These are phyloP conservation scores for Barnettozyma californica DNA, from an alignment of 805 yeast genomes.

Conservation along the genomic window DNA sequence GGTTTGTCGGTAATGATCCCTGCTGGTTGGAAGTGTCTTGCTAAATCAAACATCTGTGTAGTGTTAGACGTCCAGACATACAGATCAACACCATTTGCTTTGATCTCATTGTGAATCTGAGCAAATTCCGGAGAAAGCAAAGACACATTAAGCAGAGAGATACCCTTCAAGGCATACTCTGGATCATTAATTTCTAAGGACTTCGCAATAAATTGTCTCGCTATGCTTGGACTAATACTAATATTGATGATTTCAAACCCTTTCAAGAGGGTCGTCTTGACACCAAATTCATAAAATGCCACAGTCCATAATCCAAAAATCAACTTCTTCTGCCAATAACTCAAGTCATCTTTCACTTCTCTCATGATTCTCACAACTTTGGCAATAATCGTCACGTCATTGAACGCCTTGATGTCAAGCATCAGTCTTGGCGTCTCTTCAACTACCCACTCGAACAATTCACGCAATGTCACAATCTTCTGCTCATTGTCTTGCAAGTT, in stretches of 20 bases:
- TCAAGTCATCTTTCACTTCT: constrained; percentile 32
- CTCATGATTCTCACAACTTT: constrained; percentile 34
- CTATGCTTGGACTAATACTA: constrained; percentile 29
- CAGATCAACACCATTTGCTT: constrained; percentile 30
- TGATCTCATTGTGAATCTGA: constrained; percentile 25
- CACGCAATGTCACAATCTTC: constrained; percentile 37
- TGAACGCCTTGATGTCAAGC: constrained; percentile 48
- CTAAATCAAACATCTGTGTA: constrained; percentile 31
- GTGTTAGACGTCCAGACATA: constrained; percentile 52
- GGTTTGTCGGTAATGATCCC: constrained; percentile 41
- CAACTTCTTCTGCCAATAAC: constrained; percentile 40
- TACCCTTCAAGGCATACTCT: constrained; percentile 35
- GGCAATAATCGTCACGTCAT: constrained; percentile 37
- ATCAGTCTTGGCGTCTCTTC: constrained; percentile 29
- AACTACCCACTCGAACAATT: constrained; percentile 36
- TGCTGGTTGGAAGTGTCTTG: constrained; percentile 29
- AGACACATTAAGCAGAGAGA: constrained; percentile 43
- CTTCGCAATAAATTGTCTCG: constrained; percentile 28
- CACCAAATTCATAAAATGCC: constrained; percentile 40
- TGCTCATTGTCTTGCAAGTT: constrained; percentile 29
- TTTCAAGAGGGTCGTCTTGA: constrained; percentile 32
- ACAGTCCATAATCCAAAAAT: constrained; percentile 51
- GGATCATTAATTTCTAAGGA: constrained; percentile 1
- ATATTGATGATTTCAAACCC: constrained; percentile 33
- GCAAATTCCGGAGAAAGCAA: constrained; percentile 39